phyloP scores from a whole-genome alignment of 768 basidiomycete species.

The Lactarius tabidus region DNA sequence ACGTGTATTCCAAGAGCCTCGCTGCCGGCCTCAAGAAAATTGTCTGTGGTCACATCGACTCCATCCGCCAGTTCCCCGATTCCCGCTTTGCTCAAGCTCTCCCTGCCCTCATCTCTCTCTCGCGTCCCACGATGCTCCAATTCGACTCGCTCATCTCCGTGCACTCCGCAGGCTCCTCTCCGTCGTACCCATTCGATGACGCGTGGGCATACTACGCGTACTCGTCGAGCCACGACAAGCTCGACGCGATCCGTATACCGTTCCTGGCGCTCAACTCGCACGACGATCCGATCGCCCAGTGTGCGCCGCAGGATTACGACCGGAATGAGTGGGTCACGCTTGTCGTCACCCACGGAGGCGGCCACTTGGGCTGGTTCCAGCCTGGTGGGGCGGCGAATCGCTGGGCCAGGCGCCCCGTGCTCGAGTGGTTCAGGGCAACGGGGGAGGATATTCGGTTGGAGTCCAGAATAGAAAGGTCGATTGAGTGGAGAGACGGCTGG shows the following conservation, averaged over 20 bases:
- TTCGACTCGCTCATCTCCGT: slow-evolving; percentile 65
- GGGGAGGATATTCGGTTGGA: slow-evolving; percentile 49
- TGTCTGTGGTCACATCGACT: slow-evolving; percentile 46
- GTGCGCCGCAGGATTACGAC: slow-evolving; percentile 54
- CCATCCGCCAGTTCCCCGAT: slow-evolving; percentile 47
- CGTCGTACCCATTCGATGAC: slow-evolving; percentile 45
- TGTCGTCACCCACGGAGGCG: slow-evolving; percentile 66
- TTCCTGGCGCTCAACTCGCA: slow-evolving; percentile 74
- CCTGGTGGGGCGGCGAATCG: slow-evolving; percentile 35
- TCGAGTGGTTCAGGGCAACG: slow-evolving; percentile 68
- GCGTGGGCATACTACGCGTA: slow-evolving; percentile 48
- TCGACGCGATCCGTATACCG: slow-evolving; percentile 62
- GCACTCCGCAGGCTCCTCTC: slow-evolving; percentile 57
- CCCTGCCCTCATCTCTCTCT: slow-evolving; percentile 41
- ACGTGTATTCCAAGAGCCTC: slow-evolving; percentile 77
- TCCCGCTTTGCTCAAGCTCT: slow-evolving; percentile 49
- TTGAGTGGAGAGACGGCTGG: slow-evolving; percentile 55
- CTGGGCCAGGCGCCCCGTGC: slow-evolving; percentile 68
- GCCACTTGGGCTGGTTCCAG: slow-evolving; percentile 89
- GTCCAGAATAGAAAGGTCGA: slow-evolving; percentile 31
- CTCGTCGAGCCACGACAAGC: slow-evolving; percentile 58
- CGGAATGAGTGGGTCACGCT: slow-evolving; percentile 54
- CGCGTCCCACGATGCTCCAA: slow-evolving; percentile 48
- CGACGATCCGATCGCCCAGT: slow-evolving; percentile 78
- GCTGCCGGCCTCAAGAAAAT: slow-evolving; percentile 65